phyloP scores from a whole-genome alignment of 225 moss, liverwort and hornwort species.

The Physcomitrellopsis africana region DNA sequence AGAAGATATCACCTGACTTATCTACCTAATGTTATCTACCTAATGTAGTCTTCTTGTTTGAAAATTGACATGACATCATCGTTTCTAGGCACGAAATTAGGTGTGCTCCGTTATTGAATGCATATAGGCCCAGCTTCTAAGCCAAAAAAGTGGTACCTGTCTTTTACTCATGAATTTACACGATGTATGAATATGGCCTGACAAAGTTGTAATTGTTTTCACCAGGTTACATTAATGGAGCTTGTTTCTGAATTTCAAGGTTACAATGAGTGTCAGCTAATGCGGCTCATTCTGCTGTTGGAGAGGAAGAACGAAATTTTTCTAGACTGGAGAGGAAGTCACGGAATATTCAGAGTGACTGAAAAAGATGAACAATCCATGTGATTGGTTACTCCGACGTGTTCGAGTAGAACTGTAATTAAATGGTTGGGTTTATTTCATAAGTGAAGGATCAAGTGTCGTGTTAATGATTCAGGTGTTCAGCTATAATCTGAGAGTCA shows the following conservation, averaged over 20 bases:
- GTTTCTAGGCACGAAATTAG: too few species aligned
- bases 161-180: too few species aligned
- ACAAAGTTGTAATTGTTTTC: slow-evolving; percentile 10
- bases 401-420: slow-evolving; percentile 3
- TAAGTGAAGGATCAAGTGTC: background rate
- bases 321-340: slow-evolving; percentile 16
- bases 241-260: slow-evolving; percentile 52
- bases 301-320: slow-evolving; percentile 63
- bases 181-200: background rate
- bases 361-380: slow-evolving; percentile 29
- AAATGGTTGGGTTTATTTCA: slow-evolving; percentile 7
- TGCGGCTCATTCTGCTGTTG: slow-evolving; percentile 61
- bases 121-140: too few species aligned
- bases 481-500: background rate
- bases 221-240: slow-evolving; percentile 53
- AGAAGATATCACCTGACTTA: too few species aligned
- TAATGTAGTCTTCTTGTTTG: too few species aligned
- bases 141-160: too few species aligned
- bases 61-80: too few species aligned
- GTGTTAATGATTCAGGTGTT: background rate
- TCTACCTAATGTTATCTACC: too few species aligned
- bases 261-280: slow-evolving; percentile 59
- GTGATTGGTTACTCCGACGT: slow-evolving; percentile 20
- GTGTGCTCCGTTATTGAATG: too few species aligned
- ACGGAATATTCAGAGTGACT: slow-evolving; percentile 53